A percentile compares a stretch with the other conserved stretches of the same genome.
These are phyloP conservation scores for Fraxinus excelsior DNA, from an alignment of 257 asterid species.

Conservation along the genomic window DNA sequence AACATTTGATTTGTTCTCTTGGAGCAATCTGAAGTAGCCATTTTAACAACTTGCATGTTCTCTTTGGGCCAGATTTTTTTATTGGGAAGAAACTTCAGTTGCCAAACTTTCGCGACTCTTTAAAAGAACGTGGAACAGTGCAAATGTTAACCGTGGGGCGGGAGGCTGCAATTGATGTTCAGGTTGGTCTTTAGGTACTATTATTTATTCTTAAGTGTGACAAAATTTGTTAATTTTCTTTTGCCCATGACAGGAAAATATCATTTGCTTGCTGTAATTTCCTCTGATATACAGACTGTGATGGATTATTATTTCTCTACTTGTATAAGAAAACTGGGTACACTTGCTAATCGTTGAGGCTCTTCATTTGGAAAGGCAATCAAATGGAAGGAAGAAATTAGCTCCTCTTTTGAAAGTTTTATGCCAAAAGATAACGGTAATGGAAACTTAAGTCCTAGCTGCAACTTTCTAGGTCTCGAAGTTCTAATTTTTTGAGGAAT, in stretches of 20 bases:
- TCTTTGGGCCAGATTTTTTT: conserved; percentile 87
- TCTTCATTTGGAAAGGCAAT: background rate
- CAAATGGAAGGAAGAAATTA: background rate
- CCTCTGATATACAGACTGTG: background rate
- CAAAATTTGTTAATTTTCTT: conserved; percentile 17
- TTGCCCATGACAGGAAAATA: conserved; percentile 17
- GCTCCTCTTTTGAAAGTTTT: background rate
- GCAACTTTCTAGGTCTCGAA: background rate
- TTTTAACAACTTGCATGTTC: conserved; percentile 65
- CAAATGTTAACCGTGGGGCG: conserved; percentile 97
- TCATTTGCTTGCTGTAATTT: background rate
- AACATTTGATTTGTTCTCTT: conserved; percentile 67
- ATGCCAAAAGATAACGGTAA: background rate
- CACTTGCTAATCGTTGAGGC: background rate
- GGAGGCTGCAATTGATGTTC: conserved; percentile 96
- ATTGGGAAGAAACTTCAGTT: conserved; percentile 82
- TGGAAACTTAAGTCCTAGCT: background rate
- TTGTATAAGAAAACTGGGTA: background rate
- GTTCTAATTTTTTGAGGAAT: background rate
- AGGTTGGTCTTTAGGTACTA: conserved; percentile 56
- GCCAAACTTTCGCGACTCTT: conserved; percentile 91
- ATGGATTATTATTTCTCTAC: background rate
- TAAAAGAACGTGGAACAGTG: conserved; percentile 84
- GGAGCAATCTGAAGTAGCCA: conserved; percentile 63
- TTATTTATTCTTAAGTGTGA: conserved; percentile 6